Evolutionary conservation across 176 grass and related monocot species (phyloP).

Genomic region (Musa troglodytarum): DNA sequence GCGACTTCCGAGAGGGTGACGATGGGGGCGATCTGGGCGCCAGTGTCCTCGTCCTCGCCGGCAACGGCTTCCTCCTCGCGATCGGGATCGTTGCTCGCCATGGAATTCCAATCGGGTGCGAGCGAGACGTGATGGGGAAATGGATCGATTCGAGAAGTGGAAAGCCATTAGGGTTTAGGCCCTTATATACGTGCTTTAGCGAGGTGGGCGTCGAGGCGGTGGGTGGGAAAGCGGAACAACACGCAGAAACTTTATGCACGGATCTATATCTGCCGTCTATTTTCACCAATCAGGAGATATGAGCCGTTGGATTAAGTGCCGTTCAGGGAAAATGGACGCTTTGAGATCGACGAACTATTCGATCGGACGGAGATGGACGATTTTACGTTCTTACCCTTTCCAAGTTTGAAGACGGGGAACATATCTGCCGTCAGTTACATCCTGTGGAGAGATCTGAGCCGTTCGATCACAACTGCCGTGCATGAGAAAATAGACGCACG

Average conservation of each 20-base stretch:
- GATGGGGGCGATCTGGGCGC: neutral
- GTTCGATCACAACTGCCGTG: neutral
- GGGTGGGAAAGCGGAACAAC: too few relatives aligned
- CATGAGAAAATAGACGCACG: neutral
- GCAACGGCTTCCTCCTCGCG: neutral
- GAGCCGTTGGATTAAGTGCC: neutral
- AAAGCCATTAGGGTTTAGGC: neutral
- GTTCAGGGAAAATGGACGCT: neutral
- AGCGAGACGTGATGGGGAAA: neutral
- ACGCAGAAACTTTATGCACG: neutral
- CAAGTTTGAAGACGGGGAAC: neutral
- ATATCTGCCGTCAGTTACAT: neutral
- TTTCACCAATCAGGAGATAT: too few relatives aligned
- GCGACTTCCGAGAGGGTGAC: neutral
- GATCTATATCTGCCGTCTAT: neutral
- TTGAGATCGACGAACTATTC: neutral
- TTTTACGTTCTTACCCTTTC: conserved; percentile 16
- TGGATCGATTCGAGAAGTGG: neutral
- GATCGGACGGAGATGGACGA: neutral
- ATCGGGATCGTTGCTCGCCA: neutral
- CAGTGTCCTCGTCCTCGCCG: conserved; percentile 4
- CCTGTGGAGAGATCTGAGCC: neutral
- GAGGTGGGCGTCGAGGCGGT: neutral
- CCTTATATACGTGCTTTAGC: neutral
- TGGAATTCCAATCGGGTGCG: neutral